Evolutionary conservation across 2,329 filamentous ascomycete species (phyloP), one percentile per base, ranked within the genome.

Genomic region (Nakataea oryzae): DNA sequence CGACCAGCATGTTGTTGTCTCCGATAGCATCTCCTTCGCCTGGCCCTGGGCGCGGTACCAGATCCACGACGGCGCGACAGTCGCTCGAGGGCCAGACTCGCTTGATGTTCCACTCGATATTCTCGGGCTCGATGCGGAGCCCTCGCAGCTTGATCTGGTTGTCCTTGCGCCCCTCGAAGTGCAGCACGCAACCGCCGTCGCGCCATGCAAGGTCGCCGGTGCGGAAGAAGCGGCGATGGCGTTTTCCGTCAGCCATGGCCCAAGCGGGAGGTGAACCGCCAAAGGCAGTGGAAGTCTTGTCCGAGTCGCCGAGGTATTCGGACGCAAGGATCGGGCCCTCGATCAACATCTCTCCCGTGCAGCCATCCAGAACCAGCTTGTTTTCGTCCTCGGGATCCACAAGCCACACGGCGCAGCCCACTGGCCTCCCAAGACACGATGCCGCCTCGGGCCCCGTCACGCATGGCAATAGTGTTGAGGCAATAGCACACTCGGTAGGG

Each of bases 351-450:
- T 58, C 56, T 1, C 56, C 56, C 13, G 34, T 29, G 55, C 27
- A 17, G 26, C 55, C 55, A 26, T 28, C 30, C 32, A n/a, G 57
- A 13, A 26, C 32, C 13, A 47, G 57, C 29, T 59, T 59, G 14
- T 59, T 41, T 17, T 69, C 67, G 54, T 74, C 63, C 3, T 66
- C 62, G 2, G 66, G 64, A 30, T 74, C 69, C 1, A 72, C 72
- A 30, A 77, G 63, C 72, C 72, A 76, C 1, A 70, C 65, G 11
- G 61, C 61, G 50, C 65, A 65, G 3, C 64, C 65, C 3, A 65
- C 56, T 4, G 63, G 50, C 3, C n/a, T 41, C 30, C 64, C 70
- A 47, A 72, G 69, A 57, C 64, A 66, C 47, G 63, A 63, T 21
- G 64, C 62, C 24, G 47, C 41, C n/a, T 68, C 61, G 62, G 59